Percentiles rank a stretch among this genome's conserved stretches.
These are phyloP conservation scores for Physcomitrium patens DNA, from an alignment of 225 moss, liverwort and hornwort species.

Conservation along the genomic window DNA sequence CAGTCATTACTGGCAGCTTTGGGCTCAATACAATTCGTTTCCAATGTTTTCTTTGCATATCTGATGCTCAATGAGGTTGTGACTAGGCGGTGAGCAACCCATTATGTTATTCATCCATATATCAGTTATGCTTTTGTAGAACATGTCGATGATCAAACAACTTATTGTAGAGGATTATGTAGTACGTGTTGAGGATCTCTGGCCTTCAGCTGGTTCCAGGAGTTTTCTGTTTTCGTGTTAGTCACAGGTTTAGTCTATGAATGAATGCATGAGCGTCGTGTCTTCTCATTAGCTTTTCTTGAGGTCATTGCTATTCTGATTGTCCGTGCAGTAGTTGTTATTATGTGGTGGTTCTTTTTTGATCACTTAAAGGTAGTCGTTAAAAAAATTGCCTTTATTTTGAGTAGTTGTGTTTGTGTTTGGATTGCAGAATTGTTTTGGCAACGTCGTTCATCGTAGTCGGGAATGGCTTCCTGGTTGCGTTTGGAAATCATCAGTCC, in stretches of 20 bases:
- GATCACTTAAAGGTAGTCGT: constrained; percentile 7
- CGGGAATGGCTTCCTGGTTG: constrained; percentile 92
- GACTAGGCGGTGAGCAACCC: constrained; percentile 65
- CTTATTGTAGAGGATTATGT: background rate
- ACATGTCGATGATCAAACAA: background rate
- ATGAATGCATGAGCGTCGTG: background rate
- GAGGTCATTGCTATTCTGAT: background rate
- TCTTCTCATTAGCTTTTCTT: background rate
- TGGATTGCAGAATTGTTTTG: constrained; percentile 71
- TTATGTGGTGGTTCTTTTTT: constrained; percentile 17
- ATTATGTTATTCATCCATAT: background rate
- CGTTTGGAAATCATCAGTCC: constrained; percentile 98
- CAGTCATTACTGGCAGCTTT: constrained; percentile 99
- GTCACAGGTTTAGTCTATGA: background rate
- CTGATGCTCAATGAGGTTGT: constrained; percentile 93
- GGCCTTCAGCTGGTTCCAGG: background rate
- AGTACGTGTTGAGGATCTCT: constrained; percentile 11
- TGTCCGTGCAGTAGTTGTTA: background rate
- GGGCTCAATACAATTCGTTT: constrained; percentile 99
- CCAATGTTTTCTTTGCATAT: constrained; percentile 95
- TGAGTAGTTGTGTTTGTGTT: constrained; percentile 18
- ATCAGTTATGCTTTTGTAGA: constrained; percentile 3
- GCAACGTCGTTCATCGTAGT: constrained; percentile 92
- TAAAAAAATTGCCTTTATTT: constrained; percentile 15
- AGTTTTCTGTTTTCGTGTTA: constrained; percentile 7